Percentiles rank a stretch among this genome's conserved stretches.
Conservation (phyloP, 2,329 filamentous ascomycete species). For the Clarireedia homoeocarpa region DNA sequence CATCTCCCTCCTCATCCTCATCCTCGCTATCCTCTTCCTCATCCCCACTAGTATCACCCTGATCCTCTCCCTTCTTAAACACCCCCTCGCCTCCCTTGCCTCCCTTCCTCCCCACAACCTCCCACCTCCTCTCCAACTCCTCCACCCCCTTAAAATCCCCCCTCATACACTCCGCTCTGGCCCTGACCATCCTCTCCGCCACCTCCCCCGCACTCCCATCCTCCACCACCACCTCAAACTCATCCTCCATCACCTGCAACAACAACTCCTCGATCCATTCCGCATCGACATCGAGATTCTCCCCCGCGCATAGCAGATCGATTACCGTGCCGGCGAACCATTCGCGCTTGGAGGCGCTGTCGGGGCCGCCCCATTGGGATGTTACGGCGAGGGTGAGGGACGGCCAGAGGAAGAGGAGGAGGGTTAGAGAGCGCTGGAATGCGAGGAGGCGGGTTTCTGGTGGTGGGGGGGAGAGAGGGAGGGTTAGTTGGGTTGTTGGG, state of each 20-base stretch:
- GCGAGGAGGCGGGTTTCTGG: constrained; percentile 42
- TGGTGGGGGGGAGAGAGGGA: too few relatives aligned
- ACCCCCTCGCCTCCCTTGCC: constrained; percentile 43
- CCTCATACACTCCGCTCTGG: constrained; percentile 54
- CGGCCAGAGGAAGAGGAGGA: constrained; percentile 80
- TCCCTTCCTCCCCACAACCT: constrained; percentile 39
- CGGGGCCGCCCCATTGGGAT: constrained; percentile 80
- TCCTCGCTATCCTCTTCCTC: constrained; percentile 46
- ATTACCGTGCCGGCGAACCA: constrained; percentile 88
- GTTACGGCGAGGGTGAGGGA: constrained; percentile 80
- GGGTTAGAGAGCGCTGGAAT: constrained; percentile 83
- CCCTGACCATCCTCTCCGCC: constrained; percentile 65
- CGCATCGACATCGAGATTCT: constrained; percentile 55
- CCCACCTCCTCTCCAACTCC: constrained; percentile 55
- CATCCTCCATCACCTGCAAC: constrained; percentile 86
- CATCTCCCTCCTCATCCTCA: constrained; percentile 46
- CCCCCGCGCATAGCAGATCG: constrained; percentile 56
- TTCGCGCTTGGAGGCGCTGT: constrained; percentile 80
- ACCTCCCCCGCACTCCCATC: constrained; percentile 76
- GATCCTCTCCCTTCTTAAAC: constrained; percentile 46
- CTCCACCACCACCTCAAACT: constrained; percentile 89
- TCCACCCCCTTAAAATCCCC: constrained; percentile 49
- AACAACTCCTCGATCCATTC: constrained; percentile 79
- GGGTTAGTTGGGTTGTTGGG: neutral
- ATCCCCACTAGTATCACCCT: constrained; percentile 49